These are phyloP conservation scores for Sclerotinia borealis DNA, from an alignment of 2,329 filamentous ascomycete genomes.

Conservation along the genomic window DNA sequence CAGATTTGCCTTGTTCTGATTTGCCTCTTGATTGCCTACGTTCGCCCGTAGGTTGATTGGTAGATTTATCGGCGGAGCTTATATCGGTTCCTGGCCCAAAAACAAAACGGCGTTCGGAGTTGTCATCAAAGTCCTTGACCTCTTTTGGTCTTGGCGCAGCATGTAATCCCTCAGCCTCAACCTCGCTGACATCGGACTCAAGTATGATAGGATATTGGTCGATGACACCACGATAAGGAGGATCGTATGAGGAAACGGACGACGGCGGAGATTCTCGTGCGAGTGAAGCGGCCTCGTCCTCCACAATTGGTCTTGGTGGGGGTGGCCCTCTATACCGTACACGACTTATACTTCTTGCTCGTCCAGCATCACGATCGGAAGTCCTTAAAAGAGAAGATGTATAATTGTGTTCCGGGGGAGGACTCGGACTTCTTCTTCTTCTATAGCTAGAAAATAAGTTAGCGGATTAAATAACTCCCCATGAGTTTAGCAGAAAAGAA, in stretches of 20 bases:
- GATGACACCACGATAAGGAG: conserved; percentile 54
- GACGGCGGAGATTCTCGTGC: conserved; percentile 47
- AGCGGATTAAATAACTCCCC: neutral
- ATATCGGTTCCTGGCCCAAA: conserved; percentile 39
- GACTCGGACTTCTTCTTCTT: neutral
- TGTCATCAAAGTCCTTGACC: conserved; percentile 20
- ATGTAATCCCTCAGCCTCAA: conserved; percentile 28
- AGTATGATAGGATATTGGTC: conserved; percentile 65
- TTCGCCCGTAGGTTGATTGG: conserved; percentile 8
- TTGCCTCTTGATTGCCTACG: conserved; percentile 16
- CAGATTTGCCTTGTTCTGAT: neutral
- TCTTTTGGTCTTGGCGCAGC: conserved; percentile 17
- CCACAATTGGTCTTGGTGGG: conserved; percentile 59
- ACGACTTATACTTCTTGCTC: conserved; percentile 21
- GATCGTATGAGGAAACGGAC: conserved; percentile 41
- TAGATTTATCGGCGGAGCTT: conserved; percentile 9
- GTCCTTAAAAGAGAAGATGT: conserved; percentile 13
- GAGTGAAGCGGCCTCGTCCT: conserved; percentile 61
- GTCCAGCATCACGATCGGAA: conserved; percentile 8
- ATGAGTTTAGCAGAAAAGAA: neutral
- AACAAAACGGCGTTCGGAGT: conserved; percentile 57
- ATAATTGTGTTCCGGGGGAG: conserved; percentile 13
- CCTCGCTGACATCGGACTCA: conserved; percentile 43
- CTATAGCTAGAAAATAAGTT: conserved; percentile 6
- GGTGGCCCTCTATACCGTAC: conserved; percentile 21